Base-by-base conservation (phyloP, 805 yeast species). In the Candida maris region DNA sequence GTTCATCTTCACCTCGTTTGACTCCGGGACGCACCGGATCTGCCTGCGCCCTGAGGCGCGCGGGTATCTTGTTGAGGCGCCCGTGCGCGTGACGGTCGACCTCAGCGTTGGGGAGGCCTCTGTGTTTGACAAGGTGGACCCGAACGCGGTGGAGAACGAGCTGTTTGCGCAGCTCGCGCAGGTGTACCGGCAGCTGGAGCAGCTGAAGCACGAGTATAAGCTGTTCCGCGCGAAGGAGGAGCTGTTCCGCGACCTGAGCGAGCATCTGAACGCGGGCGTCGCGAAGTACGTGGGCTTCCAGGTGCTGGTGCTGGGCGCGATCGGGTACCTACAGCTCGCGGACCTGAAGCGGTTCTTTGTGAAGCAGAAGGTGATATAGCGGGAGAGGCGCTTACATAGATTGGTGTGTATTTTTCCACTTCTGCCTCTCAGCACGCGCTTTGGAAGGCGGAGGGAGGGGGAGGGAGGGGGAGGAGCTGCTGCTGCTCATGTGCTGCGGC, bases 281-380 rank as follows among this genome's bases (percentile, higher is more conserved):
- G 73, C 83, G 15, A 63, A 70, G 48, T 85, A 93, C 89, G 76
- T 93, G 9, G 46, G 85, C 33, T 55, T 84, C 31, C 96, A 88
- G 65, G 56, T 85, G 31, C 18, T 77, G 16, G 86, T 83, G 2
- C 70, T 88, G 48, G 70, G 74, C 7, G 74, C 68, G 12, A 79
- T 89, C 6, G 84, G 96, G 51, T 71, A 70, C 27, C 77, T 85
- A 71, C 96, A 88, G 65, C 63, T 88, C 58, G 71, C 71, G 37
- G 88, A 84, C 53, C 72, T 88, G 64, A 83, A 83, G 63, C 63
- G 79, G 27, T 86, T 87, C 74, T 87, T 87, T 57, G 81, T 85
- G 42, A 87, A 86, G 64, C 95, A 87, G 57, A 88, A 88, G 66
- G 76, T 86, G 41, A 80, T 87, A 14, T 85, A 67, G 61, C 19